Evolutionary conservation across 2,329 filamentous ascomycete species (phyloP), one percentile per base, ranked within the genome.

Genomic region (Graphilbum ipis-grandicollis): DNA sequence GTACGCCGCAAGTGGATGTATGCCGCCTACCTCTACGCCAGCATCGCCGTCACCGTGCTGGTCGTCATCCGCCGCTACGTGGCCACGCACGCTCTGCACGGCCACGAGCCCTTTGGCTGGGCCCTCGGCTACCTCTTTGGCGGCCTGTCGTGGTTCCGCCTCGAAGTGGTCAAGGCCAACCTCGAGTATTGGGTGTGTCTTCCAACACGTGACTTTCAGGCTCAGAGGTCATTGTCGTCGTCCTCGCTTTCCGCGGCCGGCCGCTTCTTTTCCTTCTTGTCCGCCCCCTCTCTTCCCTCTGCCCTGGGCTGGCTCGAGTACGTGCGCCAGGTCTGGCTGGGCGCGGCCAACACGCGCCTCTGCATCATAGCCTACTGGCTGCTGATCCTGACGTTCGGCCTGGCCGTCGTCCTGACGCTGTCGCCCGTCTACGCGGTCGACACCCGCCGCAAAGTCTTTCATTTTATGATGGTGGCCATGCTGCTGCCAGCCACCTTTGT

Each of bases 401-500:
- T 96, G 26, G 58, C 74, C 9, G 64, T 81, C 4, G 82, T 94
- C 8, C 71, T 90, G 36, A 71, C 67, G 31, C 68, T 93, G 28
- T 81, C 79, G 30, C 63, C 74, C 3, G 63, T 82, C 35, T 86
- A 81, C 46, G 86, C 94, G 56, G 88, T 98, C 33, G 90, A 98
- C 57, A 98, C 90, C 1, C 73, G 90, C 35, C 75, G 90, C 35
- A 98, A 98, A 56, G 82, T 96, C 19, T 98, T 98, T 54, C 90
- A 98, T 55, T 92, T 92, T 47, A 93, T 88, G 68, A 96, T 96
- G 80, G 88, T 96, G 8, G 75, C 75, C 39, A 94, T 98, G 83
- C 77, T 98, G 39, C 66, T 96, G 2, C 86, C 90, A 0, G 75
- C 82, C 2, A 81, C 79, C 2, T 94, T 75, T 52, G 60, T 96